Evolutionary conservation across 495 filamentous ascomycete species (phyloP).

Genomic region (Aspergillus affinis): DNA sequence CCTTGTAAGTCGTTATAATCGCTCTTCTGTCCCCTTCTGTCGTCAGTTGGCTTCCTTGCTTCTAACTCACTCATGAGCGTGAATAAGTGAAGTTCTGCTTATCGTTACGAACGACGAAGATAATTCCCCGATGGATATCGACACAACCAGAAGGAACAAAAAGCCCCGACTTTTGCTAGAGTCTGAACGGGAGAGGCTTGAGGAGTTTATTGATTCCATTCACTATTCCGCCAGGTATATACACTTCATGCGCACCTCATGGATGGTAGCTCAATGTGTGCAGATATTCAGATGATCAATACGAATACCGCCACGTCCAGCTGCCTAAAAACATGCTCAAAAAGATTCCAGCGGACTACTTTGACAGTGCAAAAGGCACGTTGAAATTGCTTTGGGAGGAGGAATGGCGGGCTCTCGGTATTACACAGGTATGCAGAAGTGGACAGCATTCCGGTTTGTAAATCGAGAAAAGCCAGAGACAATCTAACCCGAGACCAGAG

Average conservation of each 20-base stretch:
- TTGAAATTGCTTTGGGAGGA: constrained; percentile 97
- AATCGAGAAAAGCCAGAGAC: background rate
- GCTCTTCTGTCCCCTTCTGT: background rate
- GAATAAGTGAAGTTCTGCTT: background rate
- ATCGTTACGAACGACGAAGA: constrained; percentile 3
- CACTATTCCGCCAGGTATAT: constrained; percentile 91
- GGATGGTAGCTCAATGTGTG: constrained; percentile 3
- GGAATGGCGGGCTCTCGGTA: constrained; percentile 94
- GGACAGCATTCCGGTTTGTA: constrained; percentile 10
- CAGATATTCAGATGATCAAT: constrained; percentile 86
- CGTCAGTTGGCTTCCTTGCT: background rate
- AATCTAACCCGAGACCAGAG: constrained; percentile 56
- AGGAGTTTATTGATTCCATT: constrained; percentile 88
- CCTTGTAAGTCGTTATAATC: background rate
- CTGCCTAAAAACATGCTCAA: constrained; percentile 98
- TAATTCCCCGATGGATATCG: constrained; percentile 60
- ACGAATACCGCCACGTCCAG: constrained; percentile 94
- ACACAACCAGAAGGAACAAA: constrained; percentile 78
- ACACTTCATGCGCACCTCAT: background rate
- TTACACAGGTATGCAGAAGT: constrained; percentile 72
- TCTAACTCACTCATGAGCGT: background rate
- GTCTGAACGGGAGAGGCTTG: constrained; percentile 73
- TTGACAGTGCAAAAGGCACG: constrained; percentile 84
- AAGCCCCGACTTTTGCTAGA: constrained; percentile 78
- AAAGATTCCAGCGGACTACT: constrained; percentile 92